Evolutionary conservation across 2,329 filamentous ascomycete species (phyloP), one percentile per base, ranked within the genome.

Genomic region (Arthrobotrys megalospora): DNA sequence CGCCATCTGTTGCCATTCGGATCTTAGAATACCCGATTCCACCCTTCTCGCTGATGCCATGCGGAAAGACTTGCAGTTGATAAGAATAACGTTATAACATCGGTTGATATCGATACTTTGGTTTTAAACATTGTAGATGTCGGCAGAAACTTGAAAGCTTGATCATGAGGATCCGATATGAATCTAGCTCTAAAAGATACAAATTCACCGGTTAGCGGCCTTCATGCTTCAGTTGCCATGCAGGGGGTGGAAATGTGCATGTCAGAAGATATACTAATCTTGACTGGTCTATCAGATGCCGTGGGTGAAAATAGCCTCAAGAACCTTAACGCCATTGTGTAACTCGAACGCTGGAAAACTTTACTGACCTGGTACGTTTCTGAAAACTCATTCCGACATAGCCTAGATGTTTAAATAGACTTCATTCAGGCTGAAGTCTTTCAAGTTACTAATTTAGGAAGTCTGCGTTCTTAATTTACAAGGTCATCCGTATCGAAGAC

Each of bases 221-320:
- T 6, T 14, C n/a, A n/a, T n/a, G n/a, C n/a, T n/a, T n/a, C 16
- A 24, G 10, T 58, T 43, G 16, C 21, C 55, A 60, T 60, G 55
- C 55, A 60, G 55, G 55, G 55, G 55, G 55, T 60, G 55, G 36
- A 19, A 16, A 28, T 21, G 52, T 41, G 55, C 55, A 60, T 60
- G 55, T 60, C 16, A 28, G 34, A 60, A 11, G 5, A 19, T 60
- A 43, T 60, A 60, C 24, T 60, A 43, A 60, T 43, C 19, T 19
- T n/a, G 36, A 43, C 34, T 21, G 2, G 14, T 38, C 32, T 41
- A 43, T 34, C 19, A 21, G 36, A 34, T 11, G 10, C 19, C 55
- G 11, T 60, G 34, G 19, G 36, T 11, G 19, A 21, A 38, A 38
- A 43, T 60, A 43, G 10, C 21, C 11, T 24, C 55, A 28, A 12